Conservation (phyloP, 768 basidiomycete species). For the Arthromyces matolae region DNA sequence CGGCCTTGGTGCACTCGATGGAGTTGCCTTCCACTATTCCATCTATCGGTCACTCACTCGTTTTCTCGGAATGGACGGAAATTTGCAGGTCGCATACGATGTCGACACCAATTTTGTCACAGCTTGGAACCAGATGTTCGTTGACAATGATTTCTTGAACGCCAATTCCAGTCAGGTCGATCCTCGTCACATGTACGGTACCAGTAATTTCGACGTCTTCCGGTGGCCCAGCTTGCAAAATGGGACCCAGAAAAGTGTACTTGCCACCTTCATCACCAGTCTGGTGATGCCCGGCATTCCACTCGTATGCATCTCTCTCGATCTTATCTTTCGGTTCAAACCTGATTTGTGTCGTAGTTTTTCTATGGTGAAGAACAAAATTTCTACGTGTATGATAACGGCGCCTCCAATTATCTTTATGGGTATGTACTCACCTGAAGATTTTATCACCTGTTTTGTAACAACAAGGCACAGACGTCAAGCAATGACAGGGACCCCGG, state of each 20-base stretch:
- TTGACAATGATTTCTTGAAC: conserved; percentile 85
- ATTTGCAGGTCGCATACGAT: conserved; percentile 87
- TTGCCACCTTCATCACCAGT: conserved; percentile 76
- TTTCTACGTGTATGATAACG: conserved; percentile 83
- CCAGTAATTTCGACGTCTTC: conserved; percentile 94
- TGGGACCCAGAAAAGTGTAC: conserved; percentile 70
- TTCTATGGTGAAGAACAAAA: conserved; percentile 94
- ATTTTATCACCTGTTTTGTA: background rate
- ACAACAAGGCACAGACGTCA: conserved; percentile 61
- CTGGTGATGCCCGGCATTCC: conserved; percentile 87
- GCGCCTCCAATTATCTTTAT: conserved; percentile 90
- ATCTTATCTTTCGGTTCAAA: background rate
- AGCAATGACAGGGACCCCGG: conserved; percentile 78
- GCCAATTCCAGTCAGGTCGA: conserved; percentile 60
- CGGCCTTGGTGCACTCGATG: conserved; percentile 62
- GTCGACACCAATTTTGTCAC: conserved; percentile 78
- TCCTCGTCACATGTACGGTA: conserved; percentile 86
- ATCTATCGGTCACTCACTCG: conserved; percentile 83
- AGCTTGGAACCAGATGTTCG: conserved; percentile 90
- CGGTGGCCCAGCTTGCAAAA: conserved; percentile 89
- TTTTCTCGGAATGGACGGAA: conserved; percentile 95
- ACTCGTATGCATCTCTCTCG: conserved; percentile 43
- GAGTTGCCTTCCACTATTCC: conserved; percentile 91
- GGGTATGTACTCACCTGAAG: conserved; percentile 44
- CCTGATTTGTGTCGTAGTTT: conserved; percentile 34